Base-by-base conservation (phyloP, 116 monocot genomes). In the Cymodocea nodosa region DNA sequence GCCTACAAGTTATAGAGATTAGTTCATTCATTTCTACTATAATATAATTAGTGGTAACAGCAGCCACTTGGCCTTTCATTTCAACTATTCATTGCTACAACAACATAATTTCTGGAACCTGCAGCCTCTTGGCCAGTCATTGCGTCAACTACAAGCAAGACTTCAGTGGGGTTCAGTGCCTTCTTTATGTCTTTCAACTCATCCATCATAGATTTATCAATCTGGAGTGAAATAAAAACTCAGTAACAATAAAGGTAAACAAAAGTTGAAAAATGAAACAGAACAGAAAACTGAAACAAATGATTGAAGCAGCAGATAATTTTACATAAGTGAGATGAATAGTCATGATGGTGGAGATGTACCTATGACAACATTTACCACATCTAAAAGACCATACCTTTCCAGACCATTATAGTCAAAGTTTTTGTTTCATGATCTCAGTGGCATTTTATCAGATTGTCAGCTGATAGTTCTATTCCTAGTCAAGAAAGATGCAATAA, bases 41-140 rank as follows among this genome's bases (percentile, higher is more conserved):
- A 52, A 19, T 5, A 53, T 53, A 55, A 39, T 36, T 56, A 39
- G 52, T 24, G 57, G 37, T 81, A 94, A 87, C 90, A 80, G 94
- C 94, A 77, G 94, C 94, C 79, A 90, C 90, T 68, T 94, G 90
- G 17, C 94, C 94, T 53, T 90, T 94, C 94, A 94, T 94, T 71
- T 94, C 94, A 50, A 94, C 94, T 40, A 94, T 53, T 18, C 53
- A 53, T 53, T 17, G 1, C 20, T 59, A 59, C 9, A 8, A 59
- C 12, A 52, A 19, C 11, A 53, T 53, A 55, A 39, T 36, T 56
- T 54, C 35, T 24, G 57, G 37, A 79, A 94, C 90, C 90, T 82
- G 94, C 94, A 77, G 94, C 94, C 79, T 94, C 90, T 68, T 94
- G 90, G 17, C 94, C 94, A 52, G 94, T 94, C 94, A 94, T 94